phyloP scores from a whole-genome alignment of 2,329 filamentous ascomycete species.

The Lachnum nothofagi region DNA sequence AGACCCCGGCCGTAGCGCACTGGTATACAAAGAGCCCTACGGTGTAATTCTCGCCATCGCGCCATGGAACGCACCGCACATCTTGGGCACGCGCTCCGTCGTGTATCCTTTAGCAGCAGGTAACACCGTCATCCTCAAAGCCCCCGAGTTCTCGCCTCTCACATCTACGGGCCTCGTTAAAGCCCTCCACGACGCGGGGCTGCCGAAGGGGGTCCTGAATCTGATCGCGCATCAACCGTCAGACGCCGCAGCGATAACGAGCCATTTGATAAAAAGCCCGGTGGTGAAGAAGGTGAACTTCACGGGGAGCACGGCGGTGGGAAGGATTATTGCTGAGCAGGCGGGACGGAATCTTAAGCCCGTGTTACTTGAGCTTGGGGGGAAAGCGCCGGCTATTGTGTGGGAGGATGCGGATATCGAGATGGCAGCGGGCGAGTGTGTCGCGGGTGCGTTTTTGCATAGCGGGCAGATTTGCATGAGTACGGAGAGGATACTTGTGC shows the following conservation, averaged over 20 bases:
- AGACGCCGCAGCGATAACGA: constrained; percentile 63
- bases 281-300: constrained; percentile 78
- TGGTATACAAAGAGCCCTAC: constrained; percentile 70
- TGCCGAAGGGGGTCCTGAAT: constrained; percentile 71
- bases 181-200: constrained; percentile 66
- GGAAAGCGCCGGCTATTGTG: constrained; percentile 74
- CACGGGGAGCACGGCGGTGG: constrained; percentile 71
- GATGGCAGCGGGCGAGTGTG: constrained; percentile 62
- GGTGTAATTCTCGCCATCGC: constrained; percentile 76
- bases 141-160: constrained; percentile 61
- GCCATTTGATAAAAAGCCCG: constrained; percentile 60
- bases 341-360: constrained; percentile 75
- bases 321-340: constrained; percentile 63
- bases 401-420: constrained; percentile 75
- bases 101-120: constrained; percentile 66
- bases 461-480: constrained; percentile 81
- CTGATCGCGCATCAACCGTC: constrained; percentile 61
- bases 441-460: constrained; percentile 66
- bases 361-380: constrained; percentile 73
- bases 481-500: constrained; percentile 67
- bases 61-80: constrained; percentile 65
- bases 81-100: constrained; percentile 51
- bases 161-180: constrained; percentile 58
- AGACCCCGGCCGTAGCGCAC: constrained; percentile 49
- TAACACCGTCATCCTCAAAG: constrained; percentile 73